These are phyloP conservation scores for Oxytropis ochrocephala DNA, from an alignment of 306 rosid species.

Conservation along the genomic window DNA sequence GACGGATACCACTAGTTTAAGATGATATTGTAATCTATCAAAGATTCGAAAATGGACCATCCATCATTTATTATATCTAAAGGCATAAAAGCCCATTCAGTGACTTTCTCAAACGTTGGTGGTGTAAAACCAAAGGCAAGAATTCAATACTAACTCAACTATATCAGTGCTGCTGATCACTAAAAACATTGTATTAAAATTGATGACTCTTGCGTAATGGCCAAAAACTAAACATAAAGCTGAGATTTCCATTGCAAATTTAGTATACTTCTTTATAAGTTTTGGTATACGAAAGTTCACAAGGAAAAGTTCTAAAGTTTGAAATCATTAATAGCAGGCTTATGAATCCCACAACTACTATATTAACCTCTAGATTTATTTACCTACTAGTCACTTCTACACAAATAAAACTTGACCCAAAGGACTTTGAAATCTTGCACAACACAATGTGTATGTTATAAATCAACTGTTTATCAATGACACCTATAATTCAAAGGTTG, in stretches of 20 bases:
- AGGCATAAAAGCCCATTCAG: not conserved
- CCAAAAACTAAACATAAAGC: not conserved
- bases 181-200: not conserved
- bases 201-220: not conserved
- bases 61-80: too few relatives aligned
- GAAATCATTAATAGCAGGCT: not conserved
- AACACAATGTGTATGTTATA: not conserved
- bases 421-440: constrained; percentile 3
- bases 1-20: too few relatives aligned
- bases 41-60: too few relatives aligned
- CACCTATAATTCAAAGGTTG: constrained; percentile 8
- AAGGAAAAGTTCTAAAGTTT: not conserved
- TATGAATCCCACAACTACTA: not conserved
- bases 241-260: not conserved
- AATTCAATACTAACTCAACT: not conserved
- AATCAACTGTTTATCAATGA: not conserved
- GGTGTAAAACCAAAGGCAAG: not conserved
- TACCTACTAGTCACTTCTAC: not conserved
- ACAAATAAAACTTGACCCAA: not conserved
- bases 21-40: too few relatives aligned
- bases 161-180: not conserved
- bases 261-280: not conserved
- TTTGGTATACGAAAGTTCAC: not conserved
- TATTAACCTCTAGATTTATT: not conserved
- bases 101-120: not conserved